Percentiles rank a stretch among this genome's conserved stretches.
phyloP scores from a whole-genome alignment of 75 land plant species.

The Adiantum capillusveneris region DNA sequence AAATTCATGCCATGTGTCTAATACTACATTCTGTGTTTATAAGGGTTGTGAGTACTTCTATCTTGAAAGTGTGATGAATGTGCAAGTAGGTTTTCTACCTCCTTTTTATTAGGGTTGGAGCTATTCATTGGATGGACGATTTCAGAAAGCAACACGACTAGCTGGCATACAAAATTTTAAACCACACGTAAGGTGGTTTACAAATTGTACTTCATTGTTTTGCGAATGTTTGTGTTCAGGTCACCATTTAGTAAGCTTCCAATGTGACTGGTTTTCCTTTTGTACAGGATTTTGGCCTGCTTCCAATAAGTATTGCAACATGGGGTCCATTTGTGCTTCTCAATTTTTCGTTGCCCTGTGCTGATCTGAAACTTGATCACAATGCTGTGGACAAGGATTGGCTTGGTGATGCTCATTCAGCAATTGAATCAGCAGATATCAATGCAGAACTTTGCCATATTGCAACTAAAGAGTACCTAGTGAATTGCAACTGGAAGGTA shows the following conservation, averaged over 20 bases:
- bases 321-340: background rate
- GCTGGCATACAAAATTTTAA: too few species aligned
- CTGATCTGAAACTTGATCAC: background rate
- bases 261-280: background rate
- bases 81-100: too few species aligned
- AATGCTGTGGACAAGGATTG: background rate
- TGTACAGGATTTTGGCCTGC: background rate
- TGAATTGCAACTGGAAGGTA: background rate
- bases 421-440: background rate
- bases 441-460: background rate
- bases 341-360: background rate
- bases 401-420: background rate
- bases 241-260: background rate
- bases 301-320: background rate
- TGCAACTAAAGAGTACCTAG: background rate
- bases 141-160: too few species aligned
- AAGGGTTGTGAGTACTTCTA: too few species aligned
- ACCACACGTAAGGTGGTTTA: too few species aligned
- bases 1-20: too few species aligned
- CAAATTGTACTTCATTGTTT: too few species aligned
- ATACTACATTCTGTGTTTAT: too few species aligned
- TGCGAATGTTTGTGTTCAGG: too few species aligned
- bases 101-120: too few species aligned
- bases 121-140: too few species aligned
- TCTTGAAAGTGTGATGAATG: too few species aligned